Evolutionary conservation across 2,329 filamentous ascomycete genomes (phyloP), one percentile per base, ranked within the genome.

Genomic region (Didymella pinodella): DNA sequence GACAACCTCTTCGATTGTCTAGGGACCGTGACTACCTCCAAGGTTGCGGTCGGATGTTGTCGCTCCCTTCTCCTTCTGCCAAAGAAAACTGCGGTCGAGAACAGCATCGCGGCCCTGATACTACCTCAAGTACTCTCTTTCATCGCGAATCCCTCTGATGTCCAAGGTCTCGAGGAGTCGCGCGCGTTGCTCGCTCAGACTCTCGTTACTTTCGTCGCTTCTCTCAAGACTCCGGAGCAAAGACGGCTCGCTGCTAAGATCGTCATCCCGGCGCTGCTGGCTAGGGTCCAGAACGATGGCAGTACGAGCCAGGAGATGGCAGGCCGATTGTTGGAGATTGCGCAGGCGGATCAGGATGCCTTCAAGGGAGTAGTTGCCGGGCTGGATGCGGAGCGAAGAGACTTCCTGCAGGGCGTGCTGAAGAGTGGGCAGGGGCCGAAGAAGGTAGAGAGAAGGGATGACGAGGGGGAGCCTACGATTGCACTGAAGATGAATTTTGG

Each of bases 401-500:
- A 82, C 0, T 89, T 95, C 65, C 85, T 98, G 80, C 94, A 97
- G 78, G 88, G 88, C 65, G 88, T 97, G 16, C 86, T 97, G 60
- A 85, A 87, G 75, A 86, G 84, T 25, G 80, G 85, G 76, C 65
- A 79, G 75, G 66, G 73, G 71, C 73, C 59, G 69, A 78, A 43
- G 49, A 82, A 79, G 58, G 79, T 82, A 57, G 84, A 80, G 52
- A 85, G 80, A 31, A 85, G 81, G 28, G 87, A 86, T 48, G 79
- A 80, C 47, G 80, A 81, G 48, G 80, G 77, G 43, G 81, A 83
- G 77, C 95, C 95, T 12, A 95, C 83, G 63, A 99, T 99, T 83
- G 92, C 92, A 53, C 78, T 99, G 73, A 95, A 96, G 84, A 96
- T 98, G 91, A 85, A 97, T 77, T 98, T 99, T 84, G 55, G 53